phyloP scores from a whole-genome alignment of 345 rosid genomes.

The Euphorbia tirucalli region DNA sequence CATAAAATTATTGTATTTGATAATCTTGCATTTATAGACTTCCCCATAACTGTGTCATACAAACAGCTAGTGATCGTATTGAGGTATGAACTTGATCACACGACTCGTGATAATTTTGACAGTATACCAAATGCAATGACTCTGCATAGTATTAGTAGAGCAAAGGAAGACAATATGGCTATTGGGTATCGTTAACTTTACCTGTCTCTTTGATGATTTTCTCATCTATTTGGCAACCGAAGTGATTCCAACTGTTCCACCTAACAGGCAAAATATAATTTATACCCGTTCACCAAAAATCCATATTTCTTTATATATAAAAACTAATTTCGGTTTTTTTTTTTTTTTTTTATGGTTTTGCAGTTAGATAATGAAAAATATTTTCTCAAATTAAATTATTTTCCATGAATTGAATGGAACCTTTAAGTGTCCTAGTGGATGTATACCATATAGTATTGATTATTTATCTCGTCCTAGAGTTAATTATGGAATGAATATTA shows the following conservation, averaged over 20 bases:
- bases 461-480: no score
- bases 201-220: slow-evolving; percentile 70
- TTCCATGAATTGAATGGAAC: no score
- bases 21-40: neutral
- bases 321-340: neutral
- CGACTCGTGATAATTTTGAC: neutral
- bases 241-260: slow-evolving; percentile 99
- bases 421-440: no score
- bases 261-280: slow-evolving; percentile 24
- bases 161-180: neutral
- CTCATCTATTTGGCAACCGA: slow-evolving; percentile 60
- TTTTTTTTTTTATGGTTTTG: no score
- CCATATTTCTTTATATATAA: neutral
- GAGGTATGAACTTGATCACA: neutral
- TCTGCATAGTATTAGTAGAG: neutral
- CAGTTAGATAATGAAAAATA: no score
- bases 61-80: neutral
- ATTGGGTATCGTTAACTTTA: slow-evolving; percentile 7
- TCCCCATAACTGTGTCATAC: neutral
- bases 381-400: no score
- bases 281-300: neutral
- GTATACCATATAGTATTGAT: no score
- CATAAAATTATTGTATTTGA: neutral
- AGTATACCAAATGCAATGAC: no score
- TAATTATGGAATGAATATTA: no score